phyloP scores from a whole-genome alignment of 139 green algal genomes.

The Coelastrella sp. region DNA sequence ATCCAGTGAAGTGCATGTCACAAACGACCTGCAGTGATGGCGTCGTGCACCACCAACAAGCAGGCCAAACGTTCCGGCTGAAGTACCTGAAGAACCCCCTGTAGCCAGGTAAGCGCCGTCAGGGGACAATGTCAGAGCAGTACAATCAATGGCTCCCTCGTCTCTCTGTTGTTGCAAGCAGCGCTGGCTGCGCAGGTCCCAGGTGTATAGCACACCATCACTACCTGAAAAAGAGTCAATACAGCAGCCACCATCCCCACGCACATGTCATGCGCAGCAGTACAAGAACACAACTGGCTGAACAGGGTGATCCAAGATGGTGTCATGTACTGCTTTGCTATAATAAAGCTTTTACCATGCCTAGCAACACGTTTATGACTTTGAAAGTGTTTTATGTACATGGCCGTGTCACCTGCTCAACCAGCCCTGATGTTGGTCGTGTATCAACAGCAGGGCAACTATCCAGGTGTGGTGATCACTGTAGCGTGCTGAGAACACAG shows the following conservation, averaged over 20 bases:
- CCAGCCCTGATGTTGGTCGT: conserved; percentile 16
- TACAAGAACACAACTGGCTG: no score
- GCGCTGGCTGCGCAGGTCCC: conserved; percentile 90
- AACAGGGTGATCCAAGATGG: no score
- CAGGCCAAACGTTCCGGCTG: no score
- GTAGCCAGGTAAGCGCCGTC: conserved; percentile 75
- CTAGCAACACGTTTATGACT: no score
- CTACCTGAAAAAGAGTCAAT: conserved; percentile 63
- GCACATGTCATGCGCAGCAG: neutral
- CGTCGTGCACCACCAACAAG: no score
- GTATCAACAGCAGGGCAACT: conserved; percentile 31
- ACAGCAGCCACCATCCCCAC: neutral
- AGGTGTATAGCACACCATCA: conserved; percentile 90
- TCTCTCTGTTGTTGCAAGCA: conserved; percentile 83
- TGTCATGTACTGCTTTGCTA: no score
- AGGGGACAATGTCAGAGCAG: conserved; percentile 69
- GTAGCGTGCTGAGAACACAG: conserved; percentile 49
- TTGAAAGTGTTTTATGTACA: no score
- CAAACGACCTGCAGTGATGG: no score
- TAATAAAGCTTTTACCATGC: no score
- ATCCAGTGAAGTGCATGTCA: no score
- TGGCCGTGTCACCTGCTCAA: conserved; percentile 43
- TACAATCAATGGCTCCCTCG: conserved; percentile 67
- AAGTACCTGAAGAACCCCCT: conserved; percentile 56
- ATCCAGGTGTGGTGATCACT: conserved; percentile 27